Evolutionary conservation across 257 asterid species (phyloP).

Genomic region (Haberlea rhodopensis): DNA sequence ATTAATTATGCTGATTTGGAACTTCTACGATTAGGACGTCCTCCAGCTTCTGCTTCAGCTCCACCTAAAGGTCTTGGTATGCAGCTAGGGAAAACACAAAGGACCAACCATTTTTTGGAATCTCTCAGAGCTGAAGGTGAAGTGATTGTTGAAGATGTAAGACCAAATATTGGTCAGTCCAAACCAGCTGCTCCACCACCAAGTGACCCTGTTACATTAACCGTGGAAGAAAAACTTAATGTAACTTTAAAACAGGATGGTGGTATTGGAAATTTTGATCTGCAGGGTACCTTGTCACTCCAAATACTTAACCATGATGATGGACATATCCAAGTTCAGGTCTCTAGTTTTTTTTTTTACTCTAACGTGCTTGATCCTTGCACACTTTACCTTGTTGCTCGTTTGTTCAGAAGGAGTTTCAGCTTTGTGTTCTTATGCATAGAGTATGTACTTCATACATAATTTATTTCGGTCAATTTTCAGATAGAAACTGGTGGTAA

Average conservation of each 20-base stretch:
- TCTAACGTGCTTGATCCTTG: background rate
- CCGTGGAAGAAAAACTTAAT: conserved; percentile 78
- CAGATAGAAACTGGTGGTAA: conserved; percentile 88
- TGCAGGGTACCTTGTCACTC: conserved; percentile 83
- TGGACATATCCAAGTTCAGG: conserved; percentile 94
- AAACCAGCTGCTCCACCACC: conserved; percentile 63
- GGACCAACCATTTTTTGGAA: conserved; percentile 81
- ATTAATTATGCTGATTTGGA: conserved; percentile 15
- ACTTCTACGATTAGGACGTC: conserved; percentile 53
- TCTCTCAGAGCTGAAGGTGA: conserved; percentile 92
- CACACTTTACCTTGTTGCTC: conserved; percentile 16
- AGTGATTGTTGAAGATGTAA: conserved; percentile 77
- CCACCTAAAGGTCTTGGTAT: conserved; percentile 88
- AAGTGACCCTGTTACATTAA: conserved; percentile 86
- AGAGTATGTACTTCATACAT: conserved; percentile 13
- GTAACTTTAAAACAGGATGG: conserved; percentile 77
- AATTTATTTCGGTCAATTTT: conserved; percentile 22
- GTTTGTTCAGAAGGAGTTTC: conserved; percentile 1
- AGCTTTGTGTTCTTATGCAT: conserved; percentile 16
- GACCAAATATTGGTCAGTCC: conserved; percentile 70
- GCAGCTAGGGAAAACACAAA: conserved; percentile 84
- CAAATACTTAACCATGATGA: conserved; percentile 84
- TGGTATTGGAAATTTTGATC: conserved; percentile 75
- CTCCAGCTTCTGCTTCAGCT: conserved; percentile 71
- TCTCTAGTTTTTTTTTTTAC: conserved; percentile 28